Evolutionary conservation across 2,329 filamentous ascomycete genomes (phyloP), one percentile per base, ranked within the genome.

Genomic region (Monosporascus sp.): DNA sequence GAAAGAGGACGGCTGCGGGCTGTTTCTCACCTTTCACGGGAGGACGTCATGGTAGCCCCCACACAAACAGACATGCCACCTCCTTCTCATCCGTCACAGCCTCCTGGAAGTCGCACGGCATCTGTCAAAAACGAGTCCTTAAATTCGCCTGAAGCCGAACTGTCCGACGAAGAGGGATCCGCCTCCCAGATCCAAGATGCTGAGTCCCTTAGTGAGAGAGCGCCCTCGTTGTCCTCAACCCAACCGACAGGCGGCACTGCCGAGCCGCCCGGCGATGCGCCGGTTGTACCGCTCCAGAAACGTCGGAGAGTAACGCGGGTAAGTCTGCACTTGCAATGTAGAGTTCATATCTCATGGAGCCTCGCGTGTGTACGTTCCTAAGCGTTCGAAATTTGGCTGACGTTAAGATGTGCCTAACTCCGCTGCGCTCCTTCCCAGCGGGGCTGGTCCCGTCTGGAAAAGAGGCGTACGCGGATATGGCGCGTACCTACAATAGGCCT

Each of bases 221-320:
- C 56, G 71, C 74, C 55, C 70, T 72, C 58, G 62, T 66, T 46
- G 22, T 14, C 43, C 14, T 46, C 43, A 28, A 28, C 22, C 43
- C 43, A 46, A 31, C 22, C 22, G 14, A 22, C n/a, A 31, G 24
- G 22, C 11, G 20, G 43, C 22, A 46, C 43, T 28, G 61, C 58
- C 48, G 65, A 61, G 53, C 60, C 62, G 24, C 59, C 64, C 45
- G 61, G 60, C 51, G 71, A 73, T 50, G 68, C 68, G 17, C 66
- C 74, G n/a, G 73, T 71, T 40, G 72, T 76, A 60, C 87, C 87
- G 15, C 77, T 88, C 55, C 88, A 91, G 66, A 92, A 93, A 68
- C 80, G 89, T 57, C 79, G 88, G 52, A 80, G 89, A 65, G 89
- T 93, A 45, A 92, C 88, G 20, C 79, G 89, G 63, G 89, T 89